A percentile compares a stretch with the other conserved stretches of the same genome.
phyloP scores from a whole-genome alignment of 441 rosid species.

The Brassica balearica region DNA sequence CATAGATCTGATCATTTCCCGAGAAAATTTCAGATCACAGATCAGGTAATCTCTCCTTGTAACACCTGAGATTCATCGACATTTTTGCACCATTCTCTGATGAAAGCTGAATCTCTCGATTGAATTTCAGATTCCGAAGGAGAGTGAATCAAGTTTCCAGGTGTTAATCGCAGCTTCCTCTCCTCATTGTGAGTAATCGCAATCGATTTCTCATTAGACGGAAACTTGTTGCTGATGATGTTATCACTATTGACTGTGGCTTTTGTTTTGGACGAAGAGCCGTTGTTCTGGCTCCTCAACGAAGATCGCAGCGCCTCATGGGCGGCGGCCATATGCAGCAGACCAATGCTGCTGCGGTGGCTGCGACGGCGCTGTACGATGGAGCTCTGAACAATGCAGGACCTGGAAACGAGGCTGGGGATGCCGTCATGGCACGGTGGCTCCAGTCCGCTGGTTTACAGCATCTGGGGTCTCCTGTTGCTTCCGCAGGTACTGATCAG shows the following conservation, averaged over 20 bases:
- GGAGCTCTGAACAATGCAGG: slow-evolving; percentile 71
- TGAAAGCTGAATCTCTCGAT: slow-evolving; percentile 22
- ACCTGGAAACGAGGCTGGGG: slow-evolving; percentile 75
- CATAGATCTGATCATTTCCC: too few relatives aligned
- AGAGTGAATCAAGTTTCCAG: slow-evolving; percentile 33
- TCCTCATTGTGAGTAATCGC: slow-evolving; percentile 55
- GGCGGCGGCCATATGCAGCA: slow-evolving; percentile 99
- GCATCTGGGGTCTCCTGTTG: slow-evolving; percentile 99
- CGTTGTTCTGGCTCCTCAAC: slow-evolving; percentile 94
- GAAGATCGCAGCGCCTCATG: slow-evolving; percentile 99
- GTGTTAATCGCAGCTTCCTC: slow-evolving; percentile 37
- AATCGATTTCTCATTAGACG: neutral
- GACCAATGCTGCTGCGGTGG: slow-evolving; percentile 68
- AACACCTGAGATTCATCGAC: slow-evolving; percentile 32
- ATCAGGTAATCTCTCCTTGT: slow-evolving; percentile 42
- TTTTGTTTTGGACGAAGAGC: slow-evolving; percentile 44
- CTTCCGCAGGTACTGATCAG: slow-evolving; percentile 78
- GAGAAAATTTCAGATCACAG: slow-evolving; percentile 33
- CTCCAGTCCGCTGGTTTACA: slow-evolving; percentile 99
- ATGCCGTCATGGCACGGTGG: slow-evolving; percentile 99
- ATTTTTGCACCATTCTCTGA: slow-evolving; percentile 20
- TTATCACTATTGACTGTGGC: neutral
- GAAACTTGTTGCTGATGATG: slow-evolving; percentile 7
- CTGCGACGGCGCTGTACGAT: slow-evolving; percentile 77
- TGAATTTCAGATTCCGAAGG: slow-evolving; percentile 44